Conservation (phyloP, 169 alveolate species). For the Sarcocystis neurona region DNA sequence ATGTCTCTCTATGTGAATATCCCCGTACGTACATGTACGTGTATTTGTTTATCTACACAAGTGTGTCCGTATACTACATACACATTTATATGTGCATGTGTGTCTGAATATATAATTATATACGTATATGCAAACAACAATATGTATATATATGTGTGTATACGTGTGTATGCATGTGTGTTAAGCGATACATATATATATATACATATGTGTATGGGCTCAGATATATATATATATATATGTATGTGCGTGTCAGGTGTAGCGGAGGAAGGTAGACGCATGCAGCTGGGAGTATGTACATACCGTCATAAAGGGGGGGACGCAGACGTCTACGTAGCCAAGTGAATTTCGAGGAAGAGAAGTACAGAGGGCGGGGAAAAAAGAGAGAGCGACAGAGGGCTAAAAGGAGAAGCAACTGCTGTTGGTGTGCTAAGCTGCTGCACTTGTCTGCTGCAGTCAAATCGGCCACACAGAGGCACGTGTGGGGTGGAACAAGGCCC, state of each 20-base stretch:
- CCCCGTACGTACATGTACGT: background rate
- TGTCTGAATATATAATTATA: background rate
- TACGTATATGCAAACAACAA: background rate
- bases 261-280: too few relatives aligned
- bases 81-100: background rate
- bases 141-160: too few relatives aligned
- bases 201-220: background rate
- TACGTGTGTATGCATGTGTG: background rate
- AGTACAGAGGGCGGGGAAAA: too few relatives aligned
- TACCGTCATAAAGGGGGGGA: too few relatives aligned
- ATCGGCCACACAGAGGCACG: constrained; percentile 76
- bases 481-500: constrained; percentile 78
- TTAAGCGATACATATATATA: background rate
- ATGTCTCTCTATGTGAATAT: background rate
- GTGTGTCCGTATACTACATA: background rate
- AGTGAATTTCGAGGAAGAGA: too few relatives aligned
- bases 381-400: too few relatives aligned
- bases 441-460: too few relatives aligned
- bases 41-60: background rate
- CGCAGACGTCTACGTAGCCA: too few relatives aligned
- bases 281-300: too few relatives aligned
- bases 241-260: background rate
- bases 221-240: too few relatives aligned
- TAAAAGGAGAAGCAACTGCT: too few relatives aligned
- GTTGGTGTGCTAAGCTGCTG: too few relatives aligned